phyloP scores from a whole-genome alignment of 352 stramenopile genomes.

The Blastocystis sp. region DNA sequence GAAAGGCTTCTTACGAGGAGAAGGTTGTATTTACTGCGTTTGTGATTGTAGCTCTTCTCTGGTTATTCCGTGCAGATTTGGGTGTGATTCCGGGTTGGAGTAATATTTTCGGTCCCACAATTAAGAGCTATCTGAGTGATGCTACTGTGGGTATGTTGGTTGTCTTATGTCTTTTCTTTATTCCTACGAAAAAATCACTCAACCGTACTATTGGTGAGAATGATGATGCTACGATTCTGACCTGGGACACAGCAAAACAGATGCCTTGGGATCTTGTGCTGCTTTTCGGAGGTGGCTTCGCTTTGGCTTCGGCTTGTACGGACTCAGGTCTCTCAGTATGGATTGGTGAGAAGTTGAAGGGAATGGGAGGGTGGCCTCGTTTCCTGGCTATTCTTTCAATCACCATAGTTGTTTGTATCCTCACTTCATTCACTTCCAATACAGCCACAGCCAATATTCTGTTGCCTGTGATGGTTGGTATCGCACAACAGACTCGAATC shows the following conservation, averaged over 20 bases:
- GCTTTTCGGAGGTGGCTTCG: conserved; percentile 60
- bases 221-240: conserved; percentile 34
- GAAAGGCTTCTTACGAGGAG: conserved; percentile 58
- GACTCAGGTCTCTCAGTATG: conserved; percentile 30
- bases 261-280: conserved; percentile 57
- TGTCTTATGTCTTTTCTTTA: conserved; percentile 12
- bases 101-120: conserved; percentile 12
- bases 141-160: conserved; percentile 38
- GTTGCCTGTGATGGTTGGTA: conserved; percentile 48
- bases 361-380: neutral
- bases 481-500: neutral
- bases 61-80: conserved; percentile 33
- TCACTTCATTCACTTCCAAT: conserved; percentile 61
- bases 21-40: conserved; percentile 26
- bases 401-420: neutral
- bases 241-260: conserved; percentile 56
- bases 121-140: conserved; percentile 7
- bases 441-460: conserved; percentile 50
- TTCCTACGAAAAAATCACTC: neutral
- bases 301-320: conserved; percentile 26
- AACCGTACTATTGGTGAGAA: neutral
- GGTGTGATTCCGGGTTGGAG: conserved; percentile 18
- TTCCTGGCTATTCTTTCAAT: neutral
- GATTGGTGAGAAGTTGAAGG: conserved; percentile 13
- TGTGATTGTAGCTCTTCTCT: conserved; percentile 21